Evolutionary conservation across 139 green algal genomes (phyloP).

Genomic region (Chlorella sp.): DNA sequence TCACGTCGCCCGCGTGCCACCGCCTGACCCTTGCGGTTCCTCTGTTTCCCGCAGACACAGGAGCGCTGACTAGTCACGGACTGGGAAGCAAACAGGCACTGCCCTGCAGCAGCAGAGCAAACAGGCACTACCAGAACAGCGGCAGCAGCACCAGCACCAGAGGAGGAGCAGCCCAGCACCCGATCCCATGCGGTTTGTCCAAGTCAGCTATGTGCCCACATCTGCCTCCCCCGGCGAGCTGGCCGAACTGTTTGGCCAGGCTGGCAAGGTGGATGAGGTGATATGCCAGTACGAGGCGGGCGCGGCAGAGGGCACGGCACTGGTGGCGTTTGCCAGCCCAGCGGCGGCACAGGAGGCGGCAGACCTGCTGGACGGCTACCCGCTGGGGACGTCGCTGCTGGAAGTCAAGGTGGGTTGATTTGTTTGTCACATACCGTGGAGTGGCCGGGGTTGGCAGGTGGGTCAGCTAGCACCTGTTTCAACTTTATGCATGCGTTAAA

Average conservation of each 20-base stretch:
- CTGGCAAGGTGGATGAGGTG: not conserved
- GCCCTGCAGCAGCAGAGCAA: no score
- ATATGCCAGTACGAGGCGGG: not conserved
- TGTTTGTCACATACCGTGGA: no score
- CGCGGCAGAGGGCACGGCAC: not conserved
- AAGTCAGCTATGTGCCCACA: not conserved
- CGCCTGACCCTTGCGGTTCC: no score
- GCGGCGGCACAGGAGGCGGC: not conserved
- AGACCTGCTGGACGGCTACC: constrained; percentile 7
- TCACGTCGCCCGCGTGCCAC: no score
- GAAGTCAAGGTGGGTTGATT: not conserved
- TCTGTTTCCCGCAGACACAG: no score
- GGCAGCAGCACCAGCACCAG: no score
- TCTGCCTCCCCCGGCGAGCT: not conserved
- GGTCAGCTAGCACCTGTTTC: no score
- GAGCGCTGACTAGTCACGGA: no score
- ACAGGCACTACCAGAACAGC: no score
- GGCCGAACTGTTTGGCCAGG: not conserved
- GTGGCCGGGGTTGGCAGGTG: no score
- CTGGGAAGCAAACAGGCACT: no score
- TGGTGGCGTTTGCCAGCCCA: not conserved
- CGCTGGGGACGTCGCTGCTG: not conserved
- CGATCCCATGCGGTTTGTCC: not conserved
- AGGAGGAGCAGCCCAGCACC: not conserved
- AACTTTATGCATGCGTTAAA: no score